Base-by-base conservation (phyloP, 495 filamentous ascomycete species). In the Neurospora terricola region DNA sequence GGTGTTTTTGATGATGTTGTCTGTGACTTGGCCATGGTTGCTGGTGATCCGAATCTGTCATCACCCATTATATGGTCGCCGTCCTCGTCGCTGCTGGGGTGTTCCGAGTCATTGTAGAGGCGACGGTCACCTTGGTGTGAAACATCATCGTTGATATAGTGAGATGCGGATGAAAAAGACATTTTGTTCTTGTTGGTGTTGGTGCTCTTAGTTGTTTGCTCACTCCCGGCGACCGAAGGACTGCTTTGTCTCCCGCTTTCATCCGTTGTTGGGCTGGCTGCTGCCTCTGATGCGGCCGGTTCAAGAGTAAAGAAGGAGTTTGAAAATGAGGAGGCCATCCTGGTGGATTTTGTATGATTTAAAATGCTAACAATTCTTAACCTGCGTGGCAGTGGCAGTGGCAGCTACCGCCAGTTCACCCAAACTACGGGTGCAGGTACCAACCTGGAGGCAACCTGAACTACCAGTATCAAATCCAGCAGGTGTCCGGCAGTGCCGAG, bases 241-340 rank as follows among this genome's bases (percentile, higher is more conserved):
- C 54, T 66, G 54, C 27, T 66, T 66, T 66, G 54, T 66, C 54
- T 34, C 27, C 54, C 54, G 54, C 54, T 66, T 66, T 66, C 54
- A 66, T 66, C 54, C 54, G 54, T 66, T 42, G 37, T 70, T 62
- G 2, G 38, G 43, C 21, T 75, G 69, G 71, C 43, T 66, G 70
- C 45, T 66, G 71, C 30, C 70, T 36, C 43, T 36, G 62, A 11
- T 23, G 48, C 34, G 36, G 66, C 70, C 38, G 71, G 39, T 40
- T 74, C 75, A 34, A 75, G 72, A 10, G 77, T 72, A 73, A 79
- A 80, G 73, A 77, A 78, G 12, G 76, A 73, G 38, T 73, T 72
- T 70, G 77, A 78, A 69, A 80, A 77, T 69, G 78, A 80, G 69
- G 78, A 78, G 18, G 76, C 69, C 77, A 80, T 78, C 69, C 54